These are phyloP conservation scores for Diaporthe ilicicola DNA, from an alignment of 2,329 filamentous ascomycete species.

Conservation along the genomic window DNA sequence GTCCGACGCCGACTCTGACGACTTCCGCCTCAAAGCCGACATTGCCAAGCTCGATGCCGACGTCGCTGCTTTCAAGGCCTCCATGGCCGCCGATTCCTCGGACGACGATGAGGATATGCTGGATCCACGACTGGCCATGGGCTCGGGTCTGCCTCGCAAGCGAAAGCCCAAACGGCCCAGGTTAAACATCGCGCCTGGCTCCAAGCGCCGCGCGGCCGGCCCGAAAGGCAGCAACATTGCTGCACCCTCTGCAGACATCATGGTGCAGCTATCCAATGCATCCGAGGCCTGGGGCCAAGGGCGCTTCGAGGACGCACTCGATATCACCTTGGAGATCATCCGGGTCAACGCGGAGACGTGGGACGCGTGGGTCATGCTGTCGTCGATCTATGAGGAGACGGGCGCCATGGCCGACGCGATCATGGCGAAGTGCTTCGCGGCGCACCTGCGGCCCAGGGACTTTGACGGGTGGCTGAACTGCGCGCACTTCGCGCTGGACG, in stretches of 20 bases:
- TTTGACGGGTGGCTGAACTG: conserved; percentile 66
- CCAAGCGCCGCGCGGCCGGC: conserved; percentile 37
- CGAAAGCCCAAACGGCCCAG: conserved; percentile 29
- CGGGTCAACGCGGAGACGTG: conserved; percentile 74
- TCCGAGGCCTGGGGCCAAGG: conserved; percentile 72
- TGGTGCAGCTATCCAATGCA: conserved; percentile 70
- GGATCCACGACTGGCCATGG: conserved; percentile 28
- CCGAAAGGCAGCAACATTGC: conserved; percentile 65
- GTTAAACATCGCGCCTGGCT: conserved; percentile 21
- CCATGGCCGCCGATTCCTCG: conserved; percentile 37
- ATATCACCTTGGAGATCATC: conserved; percentile 69
- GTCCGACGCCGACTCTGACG: conserved; percentile 53
- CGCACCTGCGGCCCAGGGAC: conserved; percentile 69
- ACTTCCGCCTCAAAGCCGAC: conserved; percentile 48
- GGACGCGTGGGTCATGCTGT: conserved; percentile 70
- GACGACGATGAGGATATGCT: conserved; percentile 22
- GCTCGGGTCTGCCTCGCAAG: conserved; percentile 28
- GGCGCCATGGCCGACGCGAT: conserved; percentile 65
- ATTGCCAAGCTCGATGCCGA: conserved; percentile 49
- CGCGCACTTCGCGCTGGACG: conserved; percentile 64
- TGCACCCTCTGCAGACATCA: conserved; percentile 77
- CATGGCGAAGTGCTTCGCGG: conserved; percentile 68
- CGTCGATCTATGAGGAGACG: conserved; percentile 68
- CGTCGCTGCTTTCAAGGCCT: conserved; percentile 43
- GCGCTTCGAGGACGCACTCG: conserved; percentile 60